These are phyloP conservation scores for Neofusicoccum kwambonambiense DNA, from an alignment of 2,329 filamentous ascomycete genomes.

Conservation along the genomic window DNA sequence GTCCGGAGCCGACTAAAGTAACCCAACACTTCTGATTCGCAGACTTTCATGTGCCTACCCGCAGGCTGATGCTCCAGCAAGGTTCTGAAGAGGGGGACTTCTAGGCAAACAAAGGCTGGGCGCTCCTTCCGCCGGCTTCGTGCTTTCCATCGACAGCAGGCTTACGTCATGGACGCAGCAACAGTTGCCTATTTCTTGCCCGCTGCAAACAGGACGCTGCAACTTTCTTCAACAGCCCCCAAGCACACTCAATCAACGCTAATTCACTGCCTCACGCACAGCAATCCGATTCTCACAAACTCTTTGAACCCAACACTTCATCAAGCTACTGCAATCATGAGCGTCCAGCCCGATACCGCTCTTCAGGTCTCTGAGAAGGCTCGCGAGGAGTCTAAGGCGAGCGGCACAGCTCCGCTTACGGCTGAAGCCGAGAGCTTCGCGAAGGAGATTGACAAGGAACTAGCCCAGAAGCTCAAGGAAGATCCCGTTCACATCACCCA, in stretches of 20 bases:
- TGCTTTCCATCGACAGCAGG: background rate
- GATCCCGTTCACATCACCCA: conserved; percentile 31
- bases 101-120: background rate
- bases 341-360: background rate
- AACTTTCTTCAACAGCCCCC: background rate
- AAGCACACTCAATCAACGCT: background rate
- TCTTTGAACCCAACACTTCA: background rate
- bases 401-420: background rate
- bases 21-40: too few species aligned
- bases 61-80: too few species aligned
- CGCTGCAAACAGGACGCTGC: background rate
- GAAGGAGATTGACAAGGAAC: conserved; percentile 1
- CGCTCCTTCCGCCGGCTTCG: background rate
- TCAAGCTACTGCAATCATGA: background rate
- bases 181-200: background rate
- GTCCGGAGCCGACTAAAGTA: too few species aligned
- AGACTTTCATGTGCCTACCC: too few species aligned
- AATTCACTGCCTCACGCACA: background rate
- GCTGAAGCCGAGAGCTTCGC: background rate
- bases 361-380: background rate
- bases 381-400: background rate
- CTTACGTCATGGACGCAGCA: background rate
- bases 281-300: background rate
- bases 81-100: too few species aligned
- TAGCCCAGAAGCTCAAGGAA: conserved; percentile 24